Percentiles rank a stretch among this genome's conserved stretches.
Evolutionary conservation across 495 filamentous ascomycete genomes (phyloP).

Genomic region (Evansstolkia leycettana): DNA sequence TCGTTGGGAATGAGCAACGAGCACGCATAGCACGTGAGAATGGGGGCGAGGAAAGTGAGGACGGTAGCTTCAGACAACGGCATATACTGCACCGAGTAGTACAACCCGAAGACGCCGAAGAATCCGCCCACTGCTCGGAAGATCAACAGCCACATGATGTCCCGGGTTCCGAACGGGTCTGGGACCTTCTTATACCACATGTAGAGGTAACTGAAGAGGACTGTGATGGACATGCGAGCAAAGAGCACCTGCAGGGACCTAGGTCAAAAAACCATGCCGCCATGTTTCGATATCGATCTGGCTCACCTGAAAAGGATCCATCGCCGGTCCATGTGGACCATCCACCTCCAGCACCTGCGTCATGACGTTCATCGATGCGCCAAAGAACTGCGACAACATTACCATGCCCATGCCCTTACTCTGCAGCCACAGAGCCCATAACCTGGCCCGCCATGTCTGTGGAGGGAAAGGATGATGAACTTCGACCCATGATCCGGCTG

Average conservation of each 20-base stretch:
- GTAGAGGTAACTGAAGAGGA: conserved; percentile 52
- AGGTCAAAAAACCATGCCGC: conserved; percentile 2
- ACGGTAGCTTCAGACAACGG: conserved; percentile 86
- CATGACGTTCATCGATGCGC: conserved; percentile 76
- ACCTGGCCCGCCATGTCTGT: conserved; percentile 14
- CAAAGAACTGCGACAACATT: conserved; percentile 69
- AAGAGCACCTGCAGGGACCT: conserved; percentile 51
- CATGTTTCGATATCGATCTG: no score
- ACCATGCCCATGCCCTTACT: conserved; percentile 71
- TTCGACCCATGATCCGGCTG: no score
- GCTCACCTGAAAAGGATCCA: conserved; percentile 70
- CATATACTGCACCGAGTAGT: conserved; percentile 78
- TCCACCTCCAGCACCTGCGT: conserved; percentile 68
- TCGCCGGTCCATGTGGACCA: conserved; percentile 46
- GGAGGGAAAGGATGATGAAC: conserved; percentile 5
- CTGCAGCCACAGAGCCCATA: conserved; percentile 28
- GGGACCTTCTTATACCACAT: conserved; percentile 61
- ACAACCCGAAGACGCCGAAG: conserved; percentile 71
- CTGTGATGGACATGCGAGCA: conserved; percentile 69
- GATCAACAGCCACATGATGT: conserved; percentile 54
- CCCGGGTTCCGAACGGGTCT: conserved; percentile 55
- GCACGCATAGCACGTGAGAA: conserved; percentile 72
- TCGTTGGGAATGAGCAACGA: conserved; percentile 60
- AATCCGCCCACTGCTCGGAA: conserved; percentile 65
- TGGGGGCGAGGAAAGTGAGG: conserved; percentile 79